phyloP scores from a whole-genome alignment of 2,329 filamentous ascomycete species.

The Trichocomaceae sp. region DNA sequence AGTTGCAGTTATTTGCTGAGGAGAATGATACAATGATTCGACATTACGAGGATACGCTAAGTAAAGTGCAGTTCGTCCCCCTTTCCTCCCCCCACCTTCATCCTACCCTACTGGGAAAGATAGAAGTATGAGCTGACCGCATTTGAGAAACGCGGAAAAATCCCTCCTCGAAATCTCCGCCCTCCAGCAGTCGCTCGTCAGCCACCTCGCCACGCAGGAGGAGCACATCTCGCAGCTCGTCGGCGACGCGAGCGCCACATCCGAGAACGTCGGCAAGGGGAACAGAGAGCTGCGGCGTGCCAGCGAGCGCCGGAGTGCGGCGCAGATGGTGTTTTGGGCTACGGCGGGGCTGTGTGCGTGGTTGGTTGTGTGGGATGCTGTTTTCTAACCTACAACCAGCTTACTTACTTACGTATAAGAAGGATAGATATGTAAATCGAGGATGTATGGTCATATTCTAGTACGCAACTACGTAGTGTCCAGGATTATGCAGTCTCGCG shows the following conservation, averaged over 20 bases:
- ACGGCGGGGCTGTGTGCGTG: conserved; percentile 68
- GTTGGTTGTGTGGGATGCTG: conserved; percentile 69
- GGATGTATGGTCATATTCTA: too few relatives aligned
- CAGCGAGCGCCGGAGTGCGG: conserved; percentile 62
- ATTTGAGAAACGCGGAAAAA: conserved; percentile 79
- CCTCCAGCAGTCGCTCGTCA: conserved; percentile 79
- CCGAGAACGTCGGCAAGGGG: conserved; percentile 78
- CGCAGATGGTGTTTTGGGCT: conserved; percentile 74
- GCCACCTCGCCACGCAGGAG: conserved; percentile 76
- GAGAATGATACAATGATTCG: conserved; percentile 90
- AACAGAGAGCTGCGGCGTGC: conserved; percentile 90
- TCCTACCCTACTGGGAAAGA: not conserved
- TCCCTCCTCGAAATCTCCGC: conserved; percentile 89
- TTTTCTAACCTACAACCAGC: conserved; percentile 40
- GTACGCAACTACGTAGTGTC: too few relatives aligned
- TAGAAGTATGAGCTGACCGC: too few relatives aligned
- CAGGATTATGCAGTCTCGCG: conserved; percentile 27
- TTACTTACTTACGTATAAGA: too few relatives aligned
- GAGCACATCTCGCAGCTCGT: conserved; percentile 87
- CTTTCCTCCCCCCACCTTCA: not conserved
- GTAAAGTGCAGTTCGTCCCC: conserved; percentile 75
- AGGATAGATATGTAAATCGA: too few relatives aligned
- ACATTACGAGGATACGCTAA: conserved; percentile 87
- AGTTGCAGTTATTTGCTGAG: conserved; percentile 86
- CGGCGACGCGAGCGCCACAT: conserved; percentile 70